Evolutionary conservation across 2,329 filamentous ascomycete species (phyloP), one percentile per base, ranked within the genome.

Genomic region (Clarireedia sp.): DNA sequence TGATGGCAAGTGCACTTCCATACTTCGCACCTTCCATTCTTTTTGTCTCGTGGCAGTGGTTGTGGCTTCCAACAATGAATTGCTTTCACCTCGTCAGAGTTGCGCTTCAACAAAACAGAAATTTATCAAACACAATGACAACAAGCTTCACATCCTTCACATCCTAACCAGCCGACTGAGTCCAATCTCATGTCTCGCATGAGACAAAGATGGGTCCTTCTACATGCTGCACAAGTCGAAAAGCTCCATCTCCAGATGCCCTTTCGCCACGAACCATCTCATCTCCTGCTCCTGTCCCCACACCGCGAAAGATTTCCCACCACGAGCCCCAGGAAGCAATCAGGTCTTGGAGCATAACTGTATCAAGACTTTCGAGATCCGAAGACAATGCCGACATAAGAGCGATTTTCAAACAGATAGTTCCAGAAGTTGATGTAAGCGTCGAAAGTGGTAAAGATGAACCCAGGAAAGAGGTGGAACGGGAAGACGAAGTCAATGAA

Each of bases 401-500:
- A 52, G 65, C 63, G 2, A 63, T 68, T 45, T 67, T 66, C 46
- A 62, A 63, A 48, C 60, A 62, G 5, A 56, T 62, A 24, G 60
- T 58, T 21, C 59, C 55, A 8, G 57, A 62, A 9, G 57, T 47
- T 2, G 61, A 62, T 19, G 54, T 55, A 10, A 46, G 50, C 26
- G 64, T 73, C 19, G 71, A 76, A 5, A 63, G 72, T 21, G 71
- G 76, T 45, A 74, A 73, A 2, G 45, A 70, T n/a, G 19, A 12
- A 5, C 24, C 49, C 14, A 60, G 51, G 8, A 59, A 62, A 60
- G 50, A 8, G 59, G 60, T 10, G 56, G 54, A 7, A 41, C 19
- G 5, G 65, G 73, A 26, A 71, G 76, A 5, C 64, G 73, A 24
- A 71, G 76, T 48, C 74, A 73, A 2, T 8, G 71, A 73, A 14